Conservation (phyloP, 345 rosid genomes). For the Eucalyptus pumila region DNA sequence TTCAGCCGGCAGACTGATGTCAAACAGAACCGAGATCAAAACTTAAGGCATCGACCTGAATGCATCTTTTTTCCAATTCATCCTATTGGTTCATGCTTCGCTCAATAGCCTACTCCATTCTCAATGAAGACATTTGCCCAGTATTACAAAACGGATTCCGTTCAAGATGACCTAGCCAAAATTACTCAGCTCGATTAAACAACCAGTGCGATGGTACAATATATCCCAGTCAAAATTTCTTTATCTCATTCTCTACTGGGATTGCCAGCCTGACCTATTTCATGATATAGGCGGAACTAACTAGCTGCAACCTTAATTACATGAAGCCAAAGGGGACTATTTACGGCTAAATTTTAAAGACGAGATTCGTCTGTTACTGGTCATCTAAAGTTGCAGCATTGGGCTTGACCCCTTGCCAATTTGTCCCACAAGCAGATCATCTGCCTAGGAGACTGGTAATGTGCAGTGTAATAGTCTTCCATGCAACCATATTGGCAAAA, state of each 20-base stretch:
- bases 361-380: not conserved
- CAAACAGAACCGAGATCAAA: not conserved
- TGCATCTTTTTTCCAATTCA: not conserved
- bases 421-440: slow-evolving; percentile 94
- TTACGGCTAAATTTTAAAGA: not conserved
- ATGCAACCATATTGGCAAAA: slow-evolving; percentile 96
- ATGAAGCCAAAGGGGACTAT: not conserved
- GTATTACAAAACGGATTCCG: not conserved
- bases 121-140: not conserved
- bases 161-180: not conserved
- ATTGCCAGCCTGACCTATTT: not conserved
- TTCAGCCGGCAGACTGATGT: not conserved
- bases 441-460: slow-evolving; percentile 96
- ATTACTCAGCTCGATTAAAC: not conserved
- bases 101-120: not conserved
- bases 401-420: slow-evolving; percentile 60
- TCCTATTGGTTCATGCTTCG: not conserved
- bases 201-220: not conserved
- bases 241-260: not conserved
- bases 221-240: not conserved
- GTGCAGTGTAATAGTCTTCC: slow-evolving; percentile 80
- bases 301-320: not conserved
- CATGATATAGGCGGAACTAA: not conserved
- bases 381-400: slow-evolving; percentile 92
- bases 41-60: not conserved